Base-by-base conservation (phyloP, 495 filamentous ascomycete genomes). In the Xylona heveae region DNA sequence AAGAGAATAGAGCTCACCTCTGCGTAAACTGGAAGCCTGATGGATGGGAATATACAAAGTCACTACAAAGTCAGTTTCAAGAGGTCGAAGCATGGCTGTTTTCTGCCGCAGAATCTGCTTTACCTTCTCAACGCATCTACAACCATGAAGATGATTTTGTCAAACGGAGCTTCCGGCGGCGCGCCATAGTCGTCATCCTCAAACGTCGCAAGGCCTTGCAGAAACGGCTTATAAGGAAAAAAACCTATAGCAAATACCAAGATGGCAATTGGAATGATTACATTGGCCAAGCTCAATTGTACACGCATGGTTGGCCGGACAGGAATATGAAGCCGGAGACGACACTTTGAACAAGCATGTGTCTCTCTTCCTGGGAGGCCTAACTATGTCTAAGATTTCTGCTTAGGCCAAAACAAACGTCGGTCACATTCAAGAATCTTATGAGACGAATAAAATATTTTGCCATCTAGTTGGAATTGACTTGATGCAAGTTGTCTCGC, bases 121-220 rank as follows among this genome's bases (percentile, higher is more conserved):
- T 60, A 92, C 82, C 81, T 92, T 47, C 84, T 61, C 42, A 95
- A 54, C 21, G 88, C 84, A 65, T 99, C 88, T 6, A 99, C 68
- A 6, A 99, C 88, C 85, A 99, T 94, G 51, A 99, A 91, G 30
- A 99, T 61, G 31, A 95, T 58, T 42, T 73, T 83, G 42, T 94
- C 71, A 50, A 99, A 99, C 2, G 71, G 61, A 15, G 74, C 62
- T 26, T 64, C 54, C 19, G 62, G 64, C 25, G 55, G 58, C 3
- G 59, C 47, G 6, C 52, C 53, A 16, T 54, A 35, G 10, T 55
- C 40, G 35, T 67, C 58, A n/a, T n/a, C n/a, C n/a, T n/a, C n/a
- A 48, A 71, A 76, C 16, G 58, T 58, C 12, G 84, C 83, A 26
- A 84, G 55, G 15, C 88, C 88, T 10, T 82, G 68, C 15, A 95